Conservation (phyloP, 2,329 filamentous ascomycete genomes). For the Cytospora piceicola region DNA sequence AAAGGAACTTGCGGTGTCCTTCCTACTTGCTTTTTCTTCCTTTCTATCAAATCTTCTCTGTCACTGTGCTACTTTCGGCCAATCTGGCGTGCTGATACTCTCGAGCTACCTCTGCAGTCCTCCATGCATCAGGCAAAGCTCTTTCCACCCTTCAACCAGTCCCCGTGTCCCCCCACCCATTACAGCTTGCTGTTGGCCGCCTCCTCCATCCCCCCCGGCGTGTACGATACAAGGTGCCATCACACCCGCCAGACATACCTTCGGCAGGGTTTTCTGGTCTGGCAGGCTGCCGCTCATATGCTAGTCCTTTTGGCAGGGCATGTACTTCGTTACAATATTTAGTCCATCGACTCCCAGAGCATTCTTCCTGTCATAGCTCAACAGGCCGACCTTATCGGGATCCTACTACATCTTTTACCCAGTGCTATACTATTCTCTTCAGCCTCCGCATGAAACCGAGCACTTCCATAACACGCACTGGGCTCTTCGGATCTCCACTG, state of each 20-base stretch:
- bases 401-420: conserved; percentile 8
- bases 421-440: conserved; percentile 9
- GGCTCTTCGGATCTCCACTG: conserved; percentile 25
- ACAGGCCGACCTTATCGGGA: conserved; percentile 19
- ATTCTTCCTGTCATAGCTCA: conserved; percentile 13
- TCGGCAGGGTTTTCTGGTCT: conserved; percentile 14
- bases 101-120: conserved; percentile 28
- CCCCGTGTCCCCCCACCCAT: conserved; percentile 24
- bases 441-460: conserved; percentile 20
- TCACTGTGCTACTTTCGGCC: conserved; percentile 24
- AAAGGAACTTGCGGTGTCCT: conserved; percentile 13
- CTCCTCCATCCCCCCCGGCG: conserved; percentile 18
- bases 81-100: conserved; percentile 22
- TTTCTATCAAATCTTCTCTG: conserved; percentile 7
- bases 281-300: conserved; percentile 13
- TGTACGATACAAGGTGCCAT: conserved; percentile 23
- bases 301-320: conserved; percentile 17
- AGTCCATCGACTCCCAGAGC: conserved; percentile 1
- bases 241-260: conserved; percentile 17
- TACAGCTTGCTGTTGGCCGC: conserved; percentile 21
- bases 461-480: conserved; percentile 24
- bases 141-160: conserved; percentile 24
- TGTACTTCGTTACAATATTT: background rate
- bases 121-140: conserved; percentile 27
- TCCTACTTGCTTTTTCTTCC: conserved; percentile 25